These are phyloP conservation scores for Colletotrichum liaoningense DNA, from an alignment of 2,329 filamentous ascomycete species.

Conservation along the genomic window DNA sequence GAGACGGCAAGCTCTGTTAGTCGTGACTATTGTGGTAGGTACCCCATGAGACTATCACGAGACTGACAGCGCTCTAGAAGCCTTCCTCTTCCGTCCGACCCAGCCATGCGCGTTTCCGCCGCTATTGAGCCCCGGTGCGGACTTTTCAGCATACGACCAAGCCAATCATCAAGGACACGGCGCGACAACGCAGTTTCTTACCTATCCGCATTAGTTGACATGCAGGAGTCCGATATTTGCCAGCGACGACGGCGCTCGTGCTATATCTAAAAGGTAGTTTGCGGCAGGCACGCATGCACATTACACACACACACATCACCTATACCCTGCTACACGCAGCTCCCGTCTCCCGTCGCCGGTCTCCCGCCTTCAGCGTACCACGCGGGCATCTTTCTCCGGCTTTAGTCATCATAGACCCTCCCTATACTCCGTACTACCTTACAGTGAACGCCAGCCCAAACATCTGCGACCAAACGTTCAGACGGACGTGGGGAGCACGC, in stretches of 20 bases:
- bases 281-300: constrained; percentile 1
- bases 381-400: not conserved
- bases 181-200: not conserved
- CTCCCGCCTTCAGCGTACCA: not conserved
- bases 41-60: too few relatives aligned
- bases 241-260: not conserved
- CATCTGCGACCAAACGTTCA: not conserved
- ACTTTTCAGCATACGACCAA: not conserved
- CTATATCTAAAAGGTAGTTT: not conserved
- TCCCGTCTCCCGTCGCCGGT: not conserved
- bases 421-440: not conserved
- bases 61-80: constrained; percentile 21
- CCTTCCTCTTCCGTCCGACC: constrained; percentile 15
- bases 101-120: too few relatives aligned
- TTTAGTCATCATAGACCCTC: not conserved
- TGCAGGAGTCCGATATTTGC: not conserved
- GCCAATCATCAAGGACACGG: not conserved
- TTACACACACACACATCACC: not conserved
- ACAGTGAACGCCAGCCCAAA: not conserved
- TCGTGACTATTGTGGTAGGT: too few relatives aligned
- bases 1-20: not conserved
- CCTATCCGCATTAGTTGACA: not conserved
- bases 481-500: not conserved
- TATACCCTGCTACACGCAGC: not conserved
- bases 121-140: too few relatives aligned